Evolutionary conservation across 352 stramenopile genomes (phyloP).

Genomic region (Pythium guiyangense): DNA sequence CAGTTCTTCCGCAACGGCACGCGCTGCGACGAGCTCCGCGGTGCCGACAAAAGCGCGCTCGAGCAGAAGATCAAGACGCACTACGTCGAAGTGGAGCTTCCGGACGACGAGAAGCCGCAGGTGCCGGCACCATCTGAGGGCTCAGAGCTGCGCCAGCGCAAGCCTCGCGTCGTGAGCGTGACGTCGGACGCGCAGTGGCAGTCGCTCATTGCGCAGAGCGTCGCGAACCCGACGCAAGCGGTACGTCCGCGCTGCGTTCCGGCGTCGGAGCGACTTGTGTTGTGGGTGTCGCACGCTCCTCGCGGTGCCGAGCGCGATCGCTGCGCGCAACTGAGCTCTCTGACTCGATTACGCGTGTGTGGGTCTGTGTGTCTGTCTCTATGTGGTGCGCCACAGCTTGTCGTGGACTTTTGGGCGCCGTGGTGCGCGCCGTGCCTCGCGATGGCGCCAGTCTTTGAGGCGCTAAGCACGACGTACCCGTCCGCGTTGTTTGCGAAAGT

Average conservation of each 20-base stretch:
- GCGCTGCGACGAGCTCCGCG: slow-evolving; percentile 91
- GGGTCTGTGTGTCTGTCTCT: too few relatives aligned
- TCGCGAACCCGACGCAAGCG: slow-evolving; percentile 29
- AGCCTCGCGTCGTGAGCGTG: slow-evolving; percentile 40
- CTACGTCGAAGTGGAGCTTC: slow-evolving; percentile 73
- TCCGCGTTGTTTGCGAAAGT: too few relatives aligned
- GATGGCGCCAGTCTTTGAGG: too few relatives aligned
- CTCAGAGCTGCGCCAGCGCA: slow-evolving; percentile 53
- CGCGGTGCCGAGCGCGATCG: too few relatives aligned
- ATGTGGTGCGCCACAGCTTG: slow-evolving; percentile 29
- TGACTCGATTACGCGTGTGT: slow-evolving; percentile 8
- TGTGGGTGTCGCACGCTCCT: neutral
- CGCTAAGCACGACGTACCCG: too few relatives aligned
- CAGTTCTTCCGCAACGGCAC: slow-evolving; percentile 90
- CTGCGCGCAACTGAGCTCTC: neutral
- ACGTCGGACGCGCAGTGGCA: slow-evolving; percentile 51
- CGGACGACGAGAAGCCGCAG: slow-evolving; percentile 51
- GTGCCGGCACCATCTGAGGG: slow-evolving; percentile 1
- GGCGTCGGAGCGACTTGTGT: neutral
- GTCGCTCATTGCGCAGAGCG: slow-evolving; percentile 38
- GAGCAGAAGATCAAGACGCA: slow-evolving; percentile 66
- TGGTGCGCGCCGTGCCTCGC: too few relatives aligned
- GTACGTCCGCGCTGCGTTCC: slow-evolving; percentile 20
- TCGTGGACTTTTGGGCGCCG: too few relatives aligned
- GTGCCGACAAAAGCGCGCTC: slow-evolving; percentile 42